Conservation (phyloP, 2,329 filamentous ascomycete genomes). For the Geosmithia morbida region DNA sequence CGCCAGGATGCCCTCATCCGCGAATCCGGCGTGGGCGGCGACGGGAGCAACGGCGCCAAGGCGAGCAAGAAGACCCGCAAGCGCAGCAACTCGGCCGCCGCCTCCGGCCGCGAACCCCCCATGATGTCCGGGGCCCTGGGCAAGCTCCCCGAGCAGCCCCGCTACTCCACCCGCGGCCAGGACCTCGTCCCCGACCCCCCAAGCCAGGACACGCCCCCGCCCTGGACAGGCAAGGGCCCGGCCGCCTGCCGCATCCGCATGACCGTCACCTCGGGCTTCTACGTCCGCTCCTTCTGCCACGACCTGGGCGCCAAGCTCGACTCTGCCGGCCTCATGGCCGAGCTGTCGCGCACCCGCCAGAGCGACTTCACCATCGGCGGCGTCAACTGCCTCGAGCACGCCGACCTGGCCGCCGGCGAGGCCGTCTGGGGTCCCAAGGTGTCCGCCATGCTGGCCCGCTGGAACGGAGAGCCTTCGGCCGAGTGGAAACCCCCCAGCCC, state of each 20-base stretch:
- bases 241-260: slow-evolving; percentile 74
- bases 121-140: slow-evolving; percentile 46
- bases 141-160: slow-evolving; percentile 27
- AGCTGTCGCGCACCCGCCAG: slow-evolving; percentile 68
- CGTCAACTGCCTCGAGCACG: slow-evolving; percentile 62
- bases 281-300: slow-evolving; percentile 86
- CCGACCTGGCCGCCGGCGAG: slow-evolving; percentile 63
- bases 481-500: slow-evolving; percentile 1
- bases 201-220: slow-evolving; percentile 31
- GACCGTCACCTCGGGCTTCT: slow-evolving; percentile 92
- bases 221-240: slow-evolving; percentile 47
- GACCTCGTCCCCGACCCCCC: slow-evolving; percentile 37
- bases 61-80: slow-evolving; percentile 2
- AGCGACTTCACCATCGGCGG: slow-evolving; percentile 61
- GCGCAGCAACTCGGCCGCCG: not conserved
- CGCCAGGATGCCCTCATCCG: slow-evolving; percentile 40
- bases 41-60: not conserved
- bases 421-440: slow-evolving; percentile 72
- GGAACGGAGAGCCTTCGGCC: slow-evolving; percentile 18
- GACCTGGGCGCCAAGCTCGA: slow-evolving; percentile 74
- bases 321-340: slow-evolving; percentile 76
- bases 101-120: slow-evolving; percentile 14
- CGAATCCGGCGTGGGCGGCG: slow-evolving; percentile 21
- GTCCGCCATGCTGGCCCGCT: slow-evolving; percentile 25
- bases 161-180: slow-evolving; percentile 25